Percentiles rank a stretch among this genome's conserved stretches.
phyloP scores from a whole-genome alignment of 495 filamentous ascomycete species.

The Thermothielavioides terrestris region DNA sequence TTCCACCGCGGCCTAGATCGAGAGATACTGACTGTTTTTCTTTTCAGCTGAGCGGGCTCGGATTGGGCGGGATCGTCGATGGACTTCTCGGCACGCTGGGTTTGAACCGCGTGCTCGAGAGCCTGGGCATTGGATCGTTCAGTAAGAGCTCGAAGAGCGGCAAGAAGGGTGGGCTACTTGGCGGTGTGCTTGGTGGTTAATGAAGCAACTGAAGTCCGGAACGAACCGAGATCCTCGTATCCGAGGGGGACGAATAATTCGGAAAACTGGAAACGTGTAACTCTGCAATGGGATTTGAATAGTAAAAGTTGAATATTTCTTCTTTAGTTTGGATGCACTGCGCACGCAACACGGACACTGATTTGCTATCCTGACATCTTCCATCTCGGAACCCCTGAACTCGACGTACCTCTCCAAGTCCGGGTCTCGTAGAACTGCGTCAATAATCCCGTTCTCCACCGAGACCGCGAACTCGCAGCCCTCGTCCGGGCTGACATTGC shows the following conservation, averaged over 20 bases:
- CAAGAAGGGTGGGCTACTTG: conserved; percentile 30
- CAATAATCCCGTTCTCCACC: conserved; percentile 30
- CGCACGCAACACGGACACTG: not conserved
- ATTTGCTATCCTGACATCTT: not conserved
- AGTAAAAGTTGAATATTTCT: too few species aligned
- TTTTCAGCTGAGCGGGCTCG: conserved; percentile 61
- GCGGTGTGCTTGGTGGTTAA: conserved; percentile 22
- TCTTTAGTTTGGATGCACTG: too few species aligned
- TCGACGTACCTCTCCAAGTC: conserved; percentile 36
- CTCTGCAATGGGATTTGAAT: too few species aligned
- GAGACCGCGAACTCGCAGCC: conserved; percentile 37
- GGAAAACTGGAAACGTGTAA: too few species aligned
- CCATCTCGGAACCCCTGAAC: conserved; percentile 27
- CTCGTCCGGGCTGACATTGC: conserved; percentile 29
- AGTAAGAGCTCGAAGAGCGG: conserved; percentile 31
- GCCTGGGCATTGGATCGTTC: conserved; percentile 61
- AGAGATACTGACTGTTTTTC: conserved; percentile 9
- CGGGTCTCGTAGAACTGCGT: conserved; percentile 29
- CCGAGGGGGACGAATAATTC: too few species aligned
- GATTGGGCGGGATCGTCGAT: conserved; percentile 71
- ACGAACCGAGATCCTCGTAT: too few species aligned
- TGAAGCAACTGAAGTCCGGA: not conserved
- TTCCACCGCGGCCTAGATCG: not conserved
- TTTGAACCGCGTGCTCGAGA: conserved; percentile 64
- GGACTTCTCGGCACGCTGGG: conserved; percentile 74